phyloP scores from a whole-genome alignment of 164 flowering plant genomes.

The Stephania yunnanensis region DNA sequence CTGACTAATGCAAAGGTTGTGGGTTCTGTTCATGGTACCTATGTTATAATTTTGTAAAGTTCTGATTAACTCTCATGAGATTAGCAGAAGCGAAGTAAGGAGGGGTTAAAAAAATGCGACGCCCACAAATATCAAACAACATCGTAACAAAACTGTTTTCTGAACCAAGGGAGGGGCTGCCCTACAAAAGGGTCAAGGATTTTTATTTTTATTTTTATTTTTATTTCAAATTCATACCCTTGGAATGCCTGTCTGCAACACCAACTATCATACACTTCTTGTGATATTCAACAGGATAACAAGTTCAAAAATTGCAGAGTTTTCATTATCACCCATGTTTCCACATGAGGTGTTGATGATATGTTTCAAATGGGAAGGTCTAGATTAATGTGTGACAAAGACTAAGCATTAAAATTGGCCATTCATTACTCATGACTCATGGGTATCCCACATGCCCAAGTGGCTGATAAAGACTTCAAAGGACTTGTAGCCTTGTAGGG shows the following conservation, averaged over 20 bases:
- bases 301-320: not conserved
- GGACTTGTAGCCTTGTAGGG: not conserved
- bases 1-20: too few relatives aligned
- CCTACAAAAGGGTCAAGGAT: not conserved
- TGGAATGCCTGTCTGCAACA: constrained; percentile 3
- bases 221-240: constrained; percentile 6
- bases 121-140: too few relatives aligned
- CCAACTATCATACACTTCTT: not conserved
- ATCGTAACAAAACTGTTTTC: not conserved
- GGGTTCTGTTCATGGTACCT: too few relatives aligned
- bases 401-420: not conserved
- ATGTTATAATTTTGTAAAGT: too few relatives aligned
- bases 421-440: not conserved
- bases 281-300: not conserved
- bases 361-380: not conserved
- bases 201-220: not conserved
- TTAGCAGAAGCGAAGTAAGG: too few relatives aligned
- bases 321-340: not conserved
- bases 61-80: too few relatives aligned
- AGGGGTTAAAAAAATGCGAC: too few relatives aligned
- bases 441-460: not conserved
- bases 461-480: not conserved
- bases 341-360: not conserved
- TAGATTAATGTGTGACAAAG: not conserved
- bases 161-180: not conserved